phyloP scores from a whole-genome alignment of 1,284 basidiomycete species.

The Malassezia caprae region DNA sequence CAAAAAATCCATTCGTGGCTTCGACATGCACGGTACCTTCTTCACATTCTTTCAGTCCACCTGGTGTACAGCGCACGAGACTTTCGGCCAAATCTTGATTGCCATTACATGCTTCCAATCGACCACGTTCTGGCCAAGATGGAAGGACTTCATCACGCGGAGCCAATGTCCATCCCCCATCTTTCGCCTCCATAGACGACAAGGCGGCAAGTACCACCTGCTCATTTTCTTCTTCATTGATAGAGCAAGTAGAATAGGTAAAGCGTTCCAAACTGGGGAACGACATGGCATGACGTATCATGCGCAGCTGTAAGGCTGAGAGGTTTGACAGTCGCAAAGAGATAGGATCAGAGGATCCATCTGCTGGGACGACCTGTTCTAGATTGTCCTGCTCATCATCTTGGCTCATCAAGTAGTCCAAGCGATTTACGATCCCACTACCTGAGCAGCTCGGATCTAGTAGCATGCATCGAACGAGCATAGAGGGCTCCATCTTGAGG shows the following conservation, averaged over 20 bases:
- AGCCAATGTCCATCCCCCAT: conserved; percentile 28
- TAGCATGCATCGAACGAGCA: conserved; percentile 32
- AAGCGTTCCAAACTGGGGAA: conserved; percentile 63
- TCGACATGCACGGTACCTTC: conserved; percentile 19
- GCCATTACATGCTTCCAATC: conserved; percentile 17
- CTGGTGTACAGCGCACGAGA: conserved; percentile 29
- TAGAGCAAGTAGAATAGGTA: conserved; percentile 91
- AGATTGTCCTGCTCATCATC: conserved; percentile 19
- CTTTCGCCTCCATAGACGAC: conserved; percentile 20
- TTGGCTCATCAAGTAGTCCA: conserved; percentile 27
- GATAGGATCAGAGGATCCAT: background rate
- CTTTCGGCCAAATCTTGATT: conserved; percentile 15
- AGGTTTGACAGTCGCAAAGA: conserved; percentile 19
- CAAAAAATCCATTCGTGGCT: conserved; percentile 38
- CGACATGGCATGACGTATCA: conserved; percentile 88
- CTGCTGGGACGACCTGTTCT: conserved; percentile 5
- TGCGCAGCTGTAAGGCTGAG: conserved; percentile 60
- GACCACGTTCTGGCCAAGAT: conserved; percentile 31
- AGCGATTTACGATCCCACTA: conserved; percentile 37
- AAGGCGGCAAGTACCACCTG: conserved; percentile 57
- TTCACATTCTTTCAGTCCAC: conserved; percentile 14
- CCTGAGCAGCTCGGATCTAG: conserved; percentile 43
- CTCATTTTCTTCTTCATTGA: conserved; percentile 86
- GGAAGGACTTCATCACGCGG: conserved; percentile 25
- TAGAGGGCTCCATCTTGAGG: conserved; percentile 22